Evolutionary conservation across 1,284 basidiomycete species (phyloP), one percentile per base, ranked within the genome.

Genomic region (Crucibulum parvulum): DNA sequence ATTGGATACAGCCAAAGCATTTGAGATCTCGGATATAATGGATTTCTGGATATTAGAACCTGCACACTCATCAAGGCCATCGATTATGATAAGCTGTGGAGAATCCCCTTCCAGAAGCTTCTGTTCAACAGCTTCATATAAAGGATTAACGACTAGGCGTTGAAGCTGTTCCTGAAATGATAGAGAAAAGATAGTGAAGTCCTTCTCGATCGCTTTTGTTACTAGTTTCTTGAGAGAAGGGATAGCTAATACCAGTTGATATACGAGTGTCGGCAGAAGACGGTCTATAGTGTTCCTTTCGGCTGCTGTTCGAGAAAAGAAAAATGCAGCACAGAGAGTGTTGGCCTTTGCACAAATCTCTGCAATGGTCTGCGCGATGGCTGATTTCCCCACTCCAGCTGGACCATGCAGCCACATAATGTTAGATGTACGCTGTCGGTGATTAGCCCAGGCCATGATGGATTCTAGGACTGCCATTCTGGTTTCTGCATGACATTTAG

Each of bases 361-460:
- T 6, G 63, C 66, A 6, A 66, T 39, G 1, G 62, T 59, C 31
- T 58, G 57, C 4, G 62, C 61, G 37, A 68, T 60, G 7, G 66
- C 65, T 1, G 65, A 60, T 46, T 68, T 68, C n/a, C 64, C 65
- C 7, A 53, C 51, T 6, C 64, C 62, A 18, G 60, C 61, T 6
- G 62, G 61, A 11, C 64, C 66, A 37, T 59, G 18, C 5, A 66
- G 56, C 62, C 63, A 66, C 36, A 56, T 54, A 15, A 64, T 24
- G 18, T 13, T 52, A n/a, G 16, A 35, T 13, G 47, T 18, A 52
- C 13, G 6, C n/a, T 34, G 13, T 10, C 37, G 8, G 13, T 36
- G 10, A 13, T 47, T 7, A 47, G 36, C 51, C 51, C 35, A 52
- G 15, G 34, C 8, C 7, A 37, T 36, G 15, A 52, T 52, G 13